Conservation (phyloP, 306 rosid genomes). For the Aeschynomene evenia region DNA sequence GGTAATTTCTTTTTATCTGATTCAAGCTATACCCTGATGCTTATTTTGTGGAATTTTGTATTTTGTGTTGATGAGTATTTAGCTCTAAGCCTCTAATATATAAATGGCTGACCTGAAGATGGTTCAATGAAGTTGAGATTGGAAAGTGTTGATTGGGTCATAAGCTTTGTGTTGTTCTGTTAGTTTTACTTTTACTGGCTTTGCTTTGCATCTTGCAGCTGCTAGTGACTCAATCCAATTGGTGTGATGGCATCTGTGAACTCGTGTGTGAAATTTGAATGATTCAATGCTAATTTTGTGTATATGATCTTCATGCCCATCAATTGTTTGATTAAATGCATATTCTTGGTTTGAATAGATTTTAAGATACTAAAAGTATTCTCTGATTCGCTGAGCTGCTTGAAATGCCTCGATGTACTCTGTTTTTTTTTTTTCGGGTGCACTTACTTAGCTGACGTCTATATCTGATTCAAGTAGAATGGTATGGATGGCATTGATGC, state of each 20-base stretch:
- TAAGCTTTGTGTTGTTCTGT: not conserved
- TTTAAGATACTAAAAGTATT: constrained; percentile 3
- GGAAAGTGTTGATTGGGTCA: not conserved
- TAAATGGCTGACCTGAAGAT: not conserved
- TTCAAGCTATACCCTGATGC: not conserved
- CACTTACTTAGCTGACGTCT: not conserved
- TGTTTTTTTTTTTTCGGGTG: not conserved
- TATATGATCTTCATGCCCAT: not conserved
- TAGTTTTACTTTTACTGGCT: not conserved
- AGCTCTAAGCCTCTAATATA: not conserved
- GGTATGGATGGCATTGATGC: not conserved
- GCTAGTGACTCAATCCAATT: not conserved
- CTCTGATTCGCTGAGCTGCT: not conserved
- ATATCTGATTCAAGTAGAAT: not conserved
- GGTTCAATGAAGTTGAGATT: not conserved
- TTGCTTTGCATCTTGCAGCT: not conserved
- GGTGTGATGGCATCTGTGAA: not conserved
- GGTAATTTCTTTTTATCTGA: not conserved
- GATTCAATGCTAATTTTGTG: not conserved
- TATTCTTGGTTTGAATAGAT: not conserved
- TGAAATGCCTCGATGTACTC: not conserved
- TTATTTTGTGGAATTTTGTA: not conserved
- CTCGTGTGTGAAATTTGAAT: not conserved
- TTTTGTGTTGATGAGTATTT: not conserved
- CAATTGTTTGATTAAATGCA: constrained; percentile 28